phyloP scores from a whole-genome alignment of 768 basidiomycete species.

The Epithele typhae region DNA sequence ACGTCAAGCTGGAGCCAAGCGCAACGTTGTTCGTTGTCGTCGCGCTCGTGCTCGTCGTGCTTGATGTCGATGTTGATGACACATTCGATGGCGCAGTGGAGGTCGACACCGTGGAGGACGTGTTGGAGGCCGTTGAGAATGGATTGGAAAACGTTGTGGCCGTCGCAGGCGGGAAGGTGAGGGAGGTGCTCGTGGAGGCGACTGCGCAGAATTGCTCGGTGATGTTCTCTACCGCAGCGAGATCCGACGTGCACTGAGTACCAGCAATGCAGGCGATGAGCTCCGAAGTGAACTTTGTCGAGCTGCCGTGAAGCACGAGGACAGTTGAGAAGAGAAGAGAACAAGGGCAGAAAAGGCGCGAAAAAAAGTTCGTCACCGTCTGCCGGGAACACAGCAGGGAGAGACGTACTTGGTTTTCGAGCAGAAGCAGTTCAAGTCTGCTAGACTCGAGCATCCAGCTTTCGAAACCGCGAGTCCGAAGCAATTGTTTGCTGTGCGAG shows the following conservation, averaged over 20 bases:
- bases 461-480: conserved; percentile 33
- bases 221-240: conserved; percentile 38
- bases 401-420: conserved; percentile 26
- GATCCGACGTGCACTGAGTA: conserved; percentile 32
- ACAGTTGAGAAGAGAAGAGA: background rate
- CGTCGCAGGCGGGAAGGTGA: conserved; percentile 33
- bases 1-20: background rate
- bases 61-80: background rate
- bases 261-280: conserved; percentile 35
- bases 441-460: conserved; percentile 40
- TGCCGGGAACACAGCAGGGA: background rate
- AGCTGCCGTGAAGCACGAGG: background rate
- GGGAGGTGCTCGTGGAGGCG: conserved; percentile 30
- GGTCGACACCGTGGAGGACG: conserved; percentile 3
- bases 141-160: conserved; percentile 9
- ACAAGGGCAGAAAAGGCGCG: background rate
- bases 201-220: conserved; percentile 46
- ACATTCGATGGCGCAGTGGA: background rate
- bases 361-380: background rate
- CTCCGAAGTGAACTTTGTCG: conserved; percentile 30
- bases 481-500: conserved; percentile 39
- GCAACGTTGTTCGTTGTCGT: background rate
- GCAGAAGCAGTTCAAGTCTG: conserved; percentile 49
- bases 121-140: conserved; percentile 9
- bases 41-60: background rate